Evolutionary conservation across 2,329 filamentous ascomycete genomes (phyloP), one percentile per base, ranked within the genome.

Genomic region (Neoarthrinium moseri): DNA sequence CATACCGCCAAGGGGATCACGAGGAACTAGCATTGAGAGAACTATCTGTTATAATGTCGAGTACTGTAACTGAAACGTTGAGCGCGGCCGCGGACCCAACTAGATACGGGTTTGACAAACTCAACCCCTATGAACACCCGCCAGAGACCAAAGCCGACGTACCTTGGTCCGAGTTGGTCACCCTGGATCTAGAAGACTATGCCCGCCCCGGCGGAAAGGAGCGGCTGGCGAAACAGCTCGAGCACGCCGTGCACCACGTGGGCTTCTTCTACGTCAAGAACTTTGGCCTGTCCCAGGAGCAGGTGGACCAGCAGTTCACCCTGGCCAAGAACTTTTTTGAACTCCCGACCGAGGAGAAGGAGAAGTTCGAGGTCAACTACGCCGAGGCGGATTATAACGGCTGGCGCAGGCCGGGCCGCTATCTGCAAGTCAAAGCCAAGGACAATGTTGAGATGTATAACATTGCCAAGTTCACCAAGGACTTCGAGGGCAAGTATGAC

Each of bases 371-470:
- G 15, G 20, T 33, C n/a, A 20, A 20, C 2, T 33, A 32, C 22
- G 39, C 26, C 3, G n/a, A 32, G 13, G 39, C 26, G 5, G 39
- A 43, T 21, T 43, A 43, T 21, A 43, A 43, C 39, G 39, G 39
- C 24, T 43, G 39, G 39, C 26, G 27, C n/a, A 15, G 26, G 13
- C 26, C 39, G 11, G 39, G 39, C 4, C 39, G 39, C 10, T 11
- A 7, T 2, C n/a, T 43, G 4, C n/a, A 32, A 13, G 60, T 54
- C 5, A 55, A 54, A 6, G 52, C 68, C 49, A 60, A 59, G 23
- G 74, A 79, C 55, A 78, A 78, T 48, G 67, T 77, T 40, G 74
- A 80, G 50, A 73, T 78, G 2, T 77, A 73, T 58, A 79, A 79
- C 53, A 68, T 78, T 8, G 71, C 74, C 46, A 80, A 81, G 48